Evolutionary conservation across 2,329 filamentous ascomycete species (phyloP).

Genomic region (Aspergillus piperis): DNA sequence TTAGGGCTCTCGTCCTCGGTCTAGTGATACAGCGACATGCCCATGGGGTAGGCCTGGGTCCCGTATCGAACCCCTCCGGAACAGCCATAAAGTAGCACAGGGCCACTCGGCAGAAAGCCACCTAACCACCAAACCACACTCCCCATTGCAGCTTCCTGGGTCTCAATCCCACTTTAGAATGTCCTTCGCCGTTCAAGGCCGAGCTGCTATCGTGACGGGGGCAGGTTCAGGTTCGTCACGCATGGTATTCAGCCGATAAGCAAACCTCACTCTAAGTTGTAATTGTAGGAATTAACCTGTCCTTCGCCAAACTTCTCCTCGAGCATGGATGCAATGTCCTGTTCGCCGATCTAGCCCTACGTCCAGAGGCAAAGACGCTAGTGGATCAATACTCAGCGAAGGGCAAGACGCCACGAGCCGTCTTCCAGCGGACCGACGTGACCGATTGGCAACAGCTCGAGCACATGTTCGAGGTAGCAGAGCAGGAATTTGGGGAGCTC

Average conservation of each 20-base stretch:
- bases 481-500: conserved; percentile 50
- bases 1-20: background rate
- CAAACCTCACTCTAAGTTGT: conserved; percentile 3
- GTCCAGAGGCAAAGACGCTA: conserved; percentile 46
- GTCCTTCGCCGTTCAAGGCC: conserved; percentile 46
- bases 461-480: conserved; percentile 52
- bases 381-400: conserved; percentile 40
- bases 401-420: conserved; percentile 32
- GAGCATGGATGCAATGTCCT: conserved; percentile 50
- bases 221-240: conserved; percentile 52
- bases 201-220: conserved; percentile 57
- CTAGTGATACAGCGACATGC: background rate
- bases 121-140: background rate
- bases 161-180: conserved; percentile 23
- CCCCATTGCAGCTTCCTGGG: background rate
- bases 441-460: conserved; percentile 53
- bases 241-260: background rate
- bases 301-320: conserved; percentile 47
- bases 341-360: conserved; percentile 48
- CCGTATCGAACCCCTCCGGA: background rate
- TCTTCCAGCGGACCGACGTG: conserved; percentile 53
- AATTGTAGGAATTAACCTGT: conserved; percentile 47
- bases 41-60: background rate
- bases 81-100: conserved; percentile 3
- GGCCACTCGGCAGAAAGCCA: background rate